Evolutionary conservation across 2,329 filamentous ascomycete genomes (phyloP).

Genomic region (Colletotrichum eleusines): DNA sequence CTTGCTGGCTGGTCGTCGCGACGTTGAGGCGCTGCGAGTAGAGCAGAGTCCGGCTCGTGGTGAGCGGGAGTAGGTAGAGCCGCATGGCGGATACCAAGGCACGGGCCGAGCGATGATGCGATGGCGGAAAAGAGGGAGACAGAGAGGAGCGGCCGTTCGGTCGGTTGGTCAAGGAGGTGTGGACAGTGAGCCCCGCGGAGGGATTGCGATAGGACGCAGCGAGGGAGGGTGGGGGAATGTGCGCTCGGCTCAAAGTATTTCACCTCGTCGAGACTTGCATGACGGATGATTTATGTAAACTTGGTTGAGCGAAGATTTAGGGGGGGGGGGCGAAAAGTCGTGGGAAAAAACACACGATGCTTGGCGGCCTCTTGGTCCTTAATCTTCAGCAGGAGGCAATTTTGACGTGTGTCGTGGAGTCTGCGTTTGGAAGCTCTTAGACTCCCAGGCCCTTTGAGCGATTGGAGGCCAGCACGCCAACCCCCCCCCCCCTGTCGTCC

Average conservation of each 20-base stretch:
- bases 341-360: constrained; percentile 8
- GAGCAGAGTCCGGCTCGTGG: constrained; percentile 88
- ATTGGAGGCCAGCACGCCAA: constrained; percentile 19
- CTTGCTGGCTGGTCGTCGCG: constrained; percentile 64
- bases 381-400: constrained; percentile 32
- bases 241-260: constrained; percentile 16
- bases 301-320: background rate
- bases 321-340: constrained; percentile 16
- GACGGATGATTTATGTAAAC: constrained; percentile 5
- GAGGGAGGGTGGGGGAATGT: background rate
- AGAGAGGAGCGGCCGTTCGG: constrained; percentile 15
- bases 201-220: constrained; percentile 20
- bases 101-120: background rate
- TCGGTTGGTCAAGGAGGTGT: constrained; percentile 12
- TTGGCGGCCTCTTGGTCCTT: constrained; percentile 37
- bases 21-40: constrained; percentile 85
- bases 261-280: constrained; percentile 17
- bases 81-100: constrained; percentile 71
- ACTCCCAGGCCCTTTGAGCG: constrained; percentile 1
- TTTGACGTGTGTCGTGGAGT: constrained; percentile 40
- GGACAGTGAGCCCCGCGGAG: constrained; percentile 20
- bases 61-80: constrained; percentile 93
- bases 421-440: constrained; percentile 33
- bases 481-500: constrained; percentile 27
- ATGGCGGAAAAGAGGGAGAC: background rate